These are phyloP conservation scores for Grosmannia clavigera DNA, from an alignment of 2,329 filamentous ascomycete species.

Conservation along the genomic window DNA sequence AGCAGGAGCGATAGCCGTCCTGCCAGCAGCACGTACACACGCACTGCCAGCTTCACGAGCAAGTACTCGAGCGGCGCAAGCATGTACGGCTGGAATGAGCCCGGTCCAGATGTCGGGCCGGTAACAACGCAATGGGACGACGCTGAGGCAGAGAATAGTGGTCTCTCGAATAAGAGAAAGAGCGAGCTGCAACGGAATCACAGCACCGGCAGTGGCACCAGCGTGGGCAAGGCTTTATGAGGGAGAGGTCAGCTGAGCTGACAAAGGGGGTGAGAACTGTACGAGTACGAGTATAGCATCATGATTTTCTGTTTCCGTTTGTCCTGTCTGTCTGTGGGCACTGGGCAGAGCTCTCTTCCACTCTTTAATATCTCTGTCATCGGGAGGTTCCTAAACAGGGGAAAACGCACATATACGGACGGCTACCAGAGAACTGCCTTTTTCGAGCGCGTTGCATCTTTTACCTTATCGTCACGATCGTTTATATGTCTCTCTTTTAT, in stretches of 20 bases:
- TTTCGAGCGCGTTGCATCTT: neutral
- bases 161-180: neutral
- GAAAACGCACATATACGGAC: neutral
- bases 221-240: conserved; percentile 12
- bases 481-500: neutral
- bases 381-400: neutral
- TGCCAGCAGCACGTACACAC: conserved; percentile 20
- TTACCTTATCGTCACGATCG: neutral
- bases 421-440: neutral
- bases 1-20: neutral
- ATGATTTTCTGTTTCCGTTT: neutral
- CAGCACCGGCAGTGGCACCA: conserved; percentile 9
- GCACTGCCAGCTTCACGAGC: conserved; percentile 27
- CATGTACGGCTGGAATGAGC: conserved; percentile 37
- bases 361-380: neutral
- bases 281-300: neutral
- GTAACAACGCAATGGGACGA: conserved; percentile 20
- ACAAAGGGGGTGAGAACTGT: neutral
- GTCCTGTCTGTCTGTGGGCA: too few relatives aligned
- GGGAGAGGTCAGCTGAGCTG: neutral
- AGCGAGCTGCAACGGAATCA: conserved; percentile 5
- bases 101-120: conserved; percentile 40
- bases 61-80: conserved; percentile 40
- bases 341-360: neutral
- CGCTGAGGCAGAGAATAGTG: neutral